These are phyloP conservation scores for Silene conica DNA, from an alignment of 148 eudicot genomes.

Conservation along the genomic window DNA sequence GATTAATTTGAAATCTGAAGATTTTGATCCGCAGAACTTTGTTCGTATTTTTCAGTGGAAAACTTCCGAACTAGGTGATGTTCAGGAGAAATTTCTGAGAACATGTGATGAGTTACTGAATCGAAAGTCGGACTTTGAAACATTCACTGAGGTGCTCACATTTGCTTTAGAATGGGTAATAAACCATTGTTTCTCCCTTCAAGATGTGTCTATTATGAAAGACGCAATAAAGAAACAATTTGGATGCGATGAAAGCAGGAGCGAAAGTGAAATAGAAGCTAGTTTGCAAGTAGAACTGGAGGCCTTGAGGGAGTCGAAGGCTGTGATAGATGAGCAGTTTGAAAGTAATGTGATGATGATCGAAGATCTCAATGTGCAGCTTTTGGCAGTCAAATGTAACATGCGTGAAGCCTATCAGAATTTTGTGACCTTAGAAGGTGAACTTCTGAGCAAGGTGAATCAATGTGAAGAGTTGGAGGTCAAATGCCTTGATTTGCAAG, in stretches of 20 bases:
- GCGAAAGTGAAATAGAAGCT: conserved; percentile 50
- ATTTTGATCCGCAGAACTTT: conserved; percentile 20
- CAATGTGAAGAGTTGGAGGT: conserved; percentile 43
- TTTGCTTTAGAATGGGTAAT: conserved; percentile 62
- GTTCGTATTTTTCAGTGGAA: conserved; percentile 78
- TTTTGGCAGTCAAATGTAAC: conserved; percentile 34
- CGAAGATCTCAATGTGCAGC: conserved; percentile 49
- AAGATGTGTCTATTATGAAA: conserved; percentile 73
- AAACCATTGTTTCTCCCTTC: conserved; percentile 72
- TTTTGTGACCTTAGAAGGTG: conserved; percentile 34
- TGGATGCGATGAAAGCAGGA: conserved; percentile 55
- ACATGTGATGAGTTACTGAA: conserved; percentile 49
- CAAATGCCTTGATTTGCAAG: conserved; percentile 39
- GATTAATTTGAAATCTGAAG: conserved; percentile 31
- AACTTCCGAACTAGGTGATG: conserved; percentile 50
- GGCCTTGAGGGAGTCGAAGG: conserved; percentile 32
- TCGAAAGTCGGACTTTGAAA: conserved; percentile 49
- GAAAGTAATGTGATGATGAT: conserved; percentile 34
- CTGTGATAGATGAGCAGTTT: conserved; percentile 31
- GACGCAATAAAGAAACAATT: conserved; percentile 51
- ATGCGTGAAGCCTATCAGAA: conserved; percentile 35
- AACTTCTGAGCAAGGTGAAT: conserved; percentile 32
- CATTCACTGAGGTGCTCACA: conserved; percentile 46
- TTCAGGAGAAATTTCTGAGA: conserved; percentile 44
- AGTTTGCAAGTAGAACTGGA: conserved; percentile 39